A percentile compares a stretch with the other conserved stretches of the same genome.
Conservation (phyloP, 2,329 filamentous ascomycete genomes). For the Penicillium sp. region DNA sequence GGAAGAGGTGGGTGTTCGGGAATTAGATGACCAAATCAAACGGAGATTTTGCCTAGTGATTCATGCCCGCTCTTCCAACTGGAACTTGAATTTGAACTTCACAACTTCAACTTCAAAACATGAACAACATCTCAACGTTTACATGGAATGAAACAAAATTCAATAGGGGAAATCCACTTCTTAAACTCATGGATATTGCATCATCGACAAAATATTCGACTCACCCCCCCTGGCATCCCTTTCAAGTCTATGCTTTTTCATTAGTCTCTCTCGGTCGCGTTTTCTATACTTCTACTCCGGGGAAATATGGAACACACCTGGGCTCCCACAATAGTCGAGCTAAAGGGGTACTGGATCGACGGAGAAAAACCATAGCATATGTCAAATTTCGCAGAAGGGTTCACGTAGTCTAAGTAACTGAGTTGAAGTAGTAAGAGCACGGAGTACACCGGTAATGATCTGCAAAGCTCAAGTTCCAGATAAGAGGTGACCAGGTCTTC, state of each 20-base stretch:
- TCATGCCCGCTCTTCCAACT: neutral
- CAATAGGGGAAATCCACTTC: neutral
- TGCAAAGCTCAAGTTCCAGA: neutral
- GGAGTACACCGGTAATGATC: neutral
- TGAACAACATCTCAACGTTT: neutral
- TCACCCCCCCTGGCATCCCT: slow-evolving; percentile 28
- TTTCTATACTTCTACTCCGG: neutral
- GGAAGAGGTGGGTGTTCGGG: slow-evolving; percentile 12
- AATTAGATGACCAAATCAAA: slow-evolving; percentile 11
- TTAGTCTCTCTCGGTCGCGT: slow-evolving; percentile 10
- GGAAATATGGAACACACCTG: slow-evolving; percentile 25
- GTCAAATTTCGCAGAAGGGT: neutral
- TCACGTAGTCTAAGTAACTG: neutral
- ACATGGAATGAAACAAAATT: neutral
- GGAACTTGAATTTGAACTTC: neutral
- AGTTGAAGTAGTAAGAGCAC: too few species aligned
- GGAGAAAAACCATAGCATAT: slow-evolving; percentile 13
- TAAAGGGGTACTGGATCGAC: slow-evolving; percentile 22
- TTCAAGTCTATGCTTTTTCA: slow-evolving; percentile 9
- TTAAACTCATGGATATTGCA: slow-evolving; percentile 15
- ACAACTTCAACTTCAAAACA: neutral
- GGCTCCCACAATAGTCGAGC: slow-evolving; percentile 36
- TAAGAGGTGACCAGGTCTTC: neutral
- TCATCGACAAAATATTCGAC: slow-evolving; percentile 26
- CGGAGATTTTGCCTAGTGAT: neutral